A percentile compares a stretch with the other conserved stretches of the same genome.
Evolutionary conservation across 768 basidiomycete genomes (phyloP).

Genomic region (Hirschioporus abietinus): DNA sequence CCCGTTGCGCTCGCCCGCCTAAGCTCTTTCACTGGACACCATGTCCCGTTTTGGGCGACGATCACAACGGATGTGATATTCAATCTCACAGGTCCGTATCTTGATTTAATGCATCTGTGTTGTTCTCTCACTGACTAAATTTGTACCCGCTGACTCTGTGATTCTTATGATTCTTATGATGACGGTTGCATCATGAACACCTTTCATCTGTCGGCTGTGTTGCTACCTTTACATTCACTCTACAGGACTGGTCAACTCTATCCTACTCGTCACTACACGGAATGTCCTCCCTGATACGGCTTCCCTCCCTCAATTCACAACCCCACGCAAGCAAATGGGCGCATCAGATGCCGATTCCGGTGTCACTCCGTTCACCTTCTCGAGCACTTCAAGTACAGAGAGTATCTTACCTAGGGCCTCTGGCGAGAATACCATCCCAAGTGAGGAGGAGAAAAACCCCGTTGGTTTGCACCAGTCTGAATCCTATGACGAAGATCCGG

Average conservation of each 20-base stretch:
- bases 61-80: constrained; percentile 21
- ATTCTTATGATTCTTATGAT: background rate
- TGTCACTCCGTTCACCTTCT: constrained; percentile 27
- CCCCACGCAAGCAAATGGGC: constrained; percentile 23
- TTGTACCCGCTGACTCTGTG: background rate
- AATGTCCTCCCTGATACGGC: constrained; percentile 24
- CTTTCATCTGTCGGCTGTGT: background rate
- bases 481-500: background rate
- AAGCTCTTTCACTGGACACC: constrained; percentile 20
- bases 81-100: constrained; percentile 22
- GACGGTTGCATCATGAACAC: background rate
- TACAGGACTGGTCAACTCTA: constrained; percentile 27
- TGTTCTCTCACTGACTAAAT: background rate
- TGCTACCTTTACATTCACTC: too few species aligned
- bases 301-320: constrained; percentile 20
- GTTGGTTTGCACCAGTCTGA: too few species aligned
- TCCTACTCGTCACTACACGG: constrained; percentile 25
- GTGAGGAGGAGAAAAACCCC: background rate
- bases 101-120: background rate
- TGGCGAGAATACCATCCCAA: background rate
- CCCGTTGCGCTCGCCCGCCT: constrained; percentile 28
- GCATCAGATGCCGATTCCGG: constrained; percentile 20
- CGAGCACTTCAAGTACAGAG: background rate
- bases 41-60: constrained; percentile 22
- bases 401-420: background rate